Evolutionary conservation across 192 early-diverging fungal genomes (phyloP).

Genomic region (Chytriomyces confervae): DNA sequence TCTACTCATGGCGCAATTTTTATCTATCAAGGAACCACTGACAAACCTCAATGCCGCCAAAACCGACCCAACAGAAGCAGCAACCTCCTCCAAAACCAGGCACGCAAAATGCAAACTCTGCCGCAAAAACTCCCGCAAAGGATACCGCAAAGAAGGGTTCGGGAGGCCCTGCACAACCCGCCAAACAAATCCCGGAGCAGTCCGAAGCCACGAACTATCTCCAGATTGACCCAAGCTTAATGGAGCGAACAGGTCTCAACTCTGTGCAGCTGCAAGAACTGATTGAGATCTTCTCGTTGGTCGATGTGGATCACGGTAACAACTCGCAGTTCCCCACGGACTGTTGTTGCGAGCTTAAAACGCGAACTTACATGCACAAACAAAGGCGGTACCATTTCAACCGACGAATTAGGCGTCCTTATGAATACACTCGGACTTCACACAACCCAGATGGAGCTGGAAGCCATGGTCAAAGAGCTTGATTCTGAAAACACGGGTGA

Average conservation of each 20-base stretch:
- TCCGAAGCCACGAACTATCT: conserved; percentile 22
- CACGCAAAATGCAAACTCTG: background rate
- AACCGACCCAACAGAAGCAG: background rate
- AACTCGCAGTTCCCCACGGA: conserved; percentile 49
- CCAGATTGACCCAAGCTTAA: conserved; percentile 47
- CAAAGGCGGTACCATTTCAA: conserved; percentile 13
- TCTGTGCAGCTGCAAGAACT: conserved; percentile 55
- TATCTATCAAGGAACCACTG: background rate
- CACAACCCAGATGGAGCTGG: conserved; percentile 56
- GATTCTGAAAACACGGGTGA: conserved; percentile 56
- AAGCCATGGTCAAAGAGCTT: conserved; percentile 62
- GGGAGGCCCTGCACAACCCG: background rate
- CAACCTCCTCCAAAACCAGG: background rate
- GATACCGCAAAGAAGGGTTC: background rate
- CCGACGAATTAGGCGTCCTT: conserved; percentile 52
- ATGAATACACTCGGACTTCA: conserved; percentile 61
- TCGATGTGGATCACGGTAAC: conserved; percentile 64
- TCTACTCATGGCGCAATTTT: background rate
- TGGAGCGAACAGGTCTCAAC: conserved; percentile 47
- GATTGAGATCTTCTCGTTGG: conserved; percentile 61
- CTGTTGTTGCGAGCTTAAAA: background rate
- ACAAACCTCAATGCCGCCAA: conserved; percentile 14
- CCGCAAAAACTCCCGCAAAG: background rate
- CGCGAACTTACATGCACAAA: background rate
- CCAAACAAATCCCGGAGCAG: background rate